Evolutionary conservation across 306 rosid genomes (phyloP).

Genomic region (Arachis stenosperma): DNA sequence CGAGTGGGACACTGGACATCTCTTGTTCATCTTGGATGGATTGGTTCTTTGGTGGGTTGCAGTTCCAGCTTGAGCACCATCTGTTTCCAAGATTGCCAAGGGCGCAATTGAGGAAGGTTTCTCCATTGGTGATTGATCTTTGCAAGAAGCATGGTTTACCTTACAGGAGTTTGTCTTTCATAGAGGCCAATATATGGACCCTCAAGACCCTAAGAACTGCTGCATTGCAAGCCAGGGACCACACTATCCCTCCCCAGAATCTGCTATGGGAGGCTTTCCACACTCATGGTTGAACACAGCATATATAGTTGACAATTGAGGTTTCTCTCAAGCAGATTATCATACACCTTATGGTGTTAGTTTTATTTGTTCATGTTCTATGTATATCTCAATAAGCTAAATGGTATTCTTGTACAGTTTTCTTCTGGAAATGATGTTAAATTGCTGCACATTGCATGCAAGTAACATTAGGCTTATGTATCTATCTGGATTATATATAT

Average conservation of each 20-base stretch:
- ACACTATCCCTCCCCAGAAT: conserved; percentile 48
- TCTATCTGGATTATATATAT: too few relatives aligned
- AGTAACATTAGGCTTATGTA: too few relatives aligned
- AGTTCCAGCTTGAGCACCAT: conserved; percentile 72
- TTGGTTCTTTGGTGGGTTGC: conserved; percentile 84
- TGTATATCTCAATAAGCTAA: too few relatives aligned
- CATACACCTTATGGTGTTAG: too few relatives aligned
- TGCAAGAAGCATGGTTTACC: conserved; percentile 85
- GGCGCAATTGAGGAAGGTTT: conserved; percentile 65
- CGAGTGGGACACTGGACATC: conserved; percentile 69
- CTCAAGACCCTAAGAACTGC: conserved; percentile 61
- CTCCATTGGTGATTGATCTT: conserved; percentile 65
- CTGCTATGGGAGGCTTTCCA: conserved; percentile 78
- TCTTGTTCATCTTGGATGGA: conserved; percentile 74
- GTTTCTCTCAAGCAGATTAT: too few relatives aligned
- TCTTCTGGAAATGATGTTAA: too few relatives aligned
- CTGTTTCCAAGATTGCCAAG: conserved; percentile 72
- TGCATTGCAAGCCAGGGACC: conserved; percentile 58
- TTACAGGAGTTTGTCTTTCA: conserved; percentile 63
- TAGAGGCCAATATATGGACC: conserved; percentile 63
- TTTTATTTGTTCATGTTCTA: too few relatives aligned
- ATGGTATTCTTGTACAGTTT: too few relatives aligned
- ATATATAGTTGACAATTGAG: too few relatives aligned
- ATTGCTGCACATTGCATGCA: too few relatives aligned
- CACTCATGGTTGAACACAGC: conserved; percentile 55